These are phyloP conservation scores for Lantana camara DNA, from an alignment of 257 asterid species.

Conservation along the genomic window DNA sequence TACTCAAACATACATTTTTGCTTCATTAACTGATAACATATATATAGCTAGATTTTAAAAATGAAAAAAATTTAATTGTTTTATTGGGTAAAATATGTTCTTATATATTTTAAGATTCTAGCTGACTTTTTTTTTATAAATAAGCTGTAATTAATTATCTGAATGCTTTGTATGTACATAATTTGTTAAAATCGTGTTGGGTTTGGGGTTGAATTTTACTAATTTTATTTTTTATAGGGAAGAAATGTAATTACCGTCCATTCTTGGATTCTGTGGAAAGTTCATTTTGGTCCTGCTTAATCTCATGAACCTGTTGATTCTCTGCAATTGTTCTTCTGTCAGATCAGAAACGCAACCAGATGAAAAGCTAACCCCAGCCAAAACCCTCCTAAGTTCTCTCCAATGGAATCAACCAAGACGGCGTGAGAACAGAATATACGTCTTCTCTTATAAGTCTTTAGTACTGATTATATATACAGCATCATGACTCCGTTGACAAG, in stretches of 20 bases:
- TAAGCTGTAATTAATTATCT: no score
- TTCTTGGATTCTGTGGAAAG: slow-evolving; percentile 26
- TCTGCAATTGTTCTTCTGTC: slow-evolving; percentile 31
- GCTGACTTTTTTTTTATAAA: no score
- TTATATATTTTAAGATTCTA: no score
- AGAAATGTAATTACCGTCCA: no score
- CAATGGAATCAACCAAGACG: slow-evolving; percentile 38
- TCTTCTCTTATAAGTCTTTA: slow-evolving; percentile 25
- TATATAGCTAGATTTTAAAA: no score
- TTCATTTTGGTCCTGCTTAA: slow-evolving; percentile 29
- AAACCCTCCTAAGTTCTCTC: slow-evolving; percentile 38
- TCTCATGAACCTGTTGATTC: slow-evolving; percentile 29
- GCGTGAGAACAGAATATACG: slow-evolving; percentile 37
- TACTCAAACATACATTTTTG: no score
- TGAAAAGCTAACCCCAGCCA: slow-evolving; percentile 32
- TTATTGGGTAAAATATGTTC: no score
- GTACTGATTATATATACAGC: slow-evolving; percentile 36
- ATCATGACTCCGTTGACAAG: slow-evolving; percentile 22
- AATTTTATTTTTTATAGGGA: not conserved
- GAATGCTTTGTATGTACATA: no score
- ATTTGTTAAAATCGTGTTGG: no score
- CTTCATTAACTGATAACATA: no score
- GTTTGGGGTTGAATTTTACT: no score
- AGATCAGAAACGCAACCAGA: slow-evolving; percentile 30
- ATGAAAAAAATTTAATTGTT: no score